A percentile compares a stretch with the other conserved stretches of the same genome.
phyloP scores from a whole-genome alignment of 2,329 filamentous ascomycete species.

The Neophaeococcomyces aloes region DNA sequence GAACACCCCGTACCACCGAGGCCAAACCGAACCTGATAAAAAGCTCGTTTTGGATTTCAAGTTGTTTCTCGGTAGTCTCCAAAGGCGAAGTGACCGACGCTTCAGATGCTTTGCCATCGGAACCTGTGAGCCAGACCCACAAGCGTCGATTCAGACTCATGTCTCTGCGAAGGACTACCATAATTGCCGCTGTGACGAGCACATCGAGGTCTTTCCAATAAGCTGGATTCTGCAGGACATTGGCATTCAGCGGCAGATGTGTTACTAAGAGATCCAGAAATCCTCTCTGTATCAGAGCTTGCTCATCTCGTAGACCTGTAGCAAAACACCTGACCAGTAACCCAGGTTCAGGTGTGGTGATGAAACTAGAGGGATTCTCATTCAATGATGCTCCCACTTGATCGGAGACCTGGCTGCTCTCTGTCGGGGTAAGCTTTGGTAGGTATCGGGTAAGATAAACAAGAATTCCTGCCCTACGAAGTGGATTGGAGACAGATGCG shows the following conservation, averaged over 20 bases:
- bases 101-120: constrained; percentile 39
- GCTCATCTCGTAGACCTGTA: constrained; percentile 75
- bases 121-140: constrained; percentile 94
- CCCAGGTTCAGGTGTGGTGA: constrained; percentile 79
- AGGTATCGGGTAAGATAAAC: constrained; percentile 74
- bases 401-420: constrained; percentile 19
- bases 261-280: constrained; percentile 88
- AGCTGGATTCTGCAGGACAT: constrained; percentile 65
- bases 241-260: constrained; percentile 74
- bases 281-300: constrained; percentile 83
- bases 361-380: constrained; percentile 27
- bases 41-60: constrained; percentile 43
- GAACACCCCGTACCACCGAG: constrained; percentile 61
- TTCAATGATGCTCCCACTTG: no score
- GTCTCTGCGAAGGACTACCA: constrained; percentile 78
- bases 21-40: constrained; percentile 71
- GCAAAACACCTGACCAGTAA: constrained; percentile 84
- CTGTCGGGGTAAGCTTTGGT: constrained; percentile 52
- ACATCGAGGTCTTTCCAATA: constrained; percentile 67
- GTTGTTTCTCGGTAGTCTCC: constrained; percentile 1
- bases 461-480: constrained; percentile 71
- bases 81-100: background rate
- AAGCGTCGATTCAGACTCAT: constrained; percentile 93
- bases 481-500: constrained; percentile 80
- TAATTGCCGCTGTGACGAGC: constrained; percentile 69